Conservation (phyloP, 1,284 basidiomycete genomes). For the Ustilago xerochloae region DNA sequence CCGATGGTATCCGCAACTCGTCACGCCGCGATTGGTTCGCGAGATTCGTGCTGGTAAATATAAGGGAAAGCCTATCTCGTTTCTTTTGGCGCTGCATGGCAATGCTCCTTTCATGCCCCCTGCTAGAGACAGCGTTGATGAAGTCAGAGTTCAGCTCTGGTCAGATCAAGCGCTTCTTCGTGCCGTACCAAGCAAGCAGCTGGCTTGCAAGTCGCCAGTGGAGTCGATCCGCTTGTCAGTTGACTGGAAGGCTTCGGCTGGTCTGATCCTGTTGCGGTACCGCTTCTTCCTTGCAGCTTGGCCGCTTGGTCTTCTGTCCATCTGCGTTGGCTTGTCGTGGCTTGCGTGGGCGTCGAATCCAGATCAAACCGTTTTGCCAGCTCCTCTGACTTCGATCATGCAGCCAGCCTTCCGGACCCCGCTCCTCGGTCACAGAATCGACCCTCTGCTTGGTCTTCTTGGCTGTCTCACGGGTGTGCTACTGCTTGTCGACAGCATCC, state of each 20-base stretch:
- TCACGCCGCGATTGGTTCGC: conserved; percentile 10
- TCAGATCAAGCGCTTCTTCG: conserved; percentile 37
- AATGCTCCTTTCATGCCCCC: conserved; percentile 62
- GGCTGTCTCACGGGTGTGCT: conserved; percentile 6
- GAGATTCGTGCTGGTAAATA: conserved; percentile 17
- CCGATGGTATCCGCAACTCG: conserved; percentile 52
- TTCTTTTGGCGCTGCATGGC: conserved; percentile 56
- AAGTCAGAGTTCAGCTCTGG: conserved; percentile 52
- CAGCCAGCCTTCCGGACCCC: conserved; percentile 24
- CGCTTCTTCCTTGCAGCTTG: conserved; percentile 53
- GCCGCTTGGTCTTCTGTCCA: conserved; percentile 49
- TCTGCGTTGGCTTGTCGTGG: conserved; percentile 38
- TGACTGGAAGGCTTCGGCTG: conserved; percentile 58
- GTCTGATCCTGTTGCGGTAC: conserved; percentile 58
- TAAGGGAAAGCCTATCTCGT: conserved; percentile 16
- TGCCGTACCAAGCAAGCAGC: not conserved
- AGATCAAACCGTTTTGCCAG: conserved; percentile 7
- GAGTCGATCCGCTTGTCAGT: conserved; percentile 40
- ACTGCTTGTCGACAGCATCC: conserved; percentile 18
- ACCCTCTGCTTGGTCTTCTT: conserved; percentile 26
- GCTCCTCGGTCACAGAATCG: conserved; percentile 10
- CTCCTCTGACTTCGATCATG: conserved; percentile 26
- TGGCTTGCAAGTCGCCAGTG: conserved; percentile 33
- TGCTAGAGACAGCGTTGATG: conserved; percentile 26
- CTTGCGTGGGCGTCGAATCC: conserved; percentile 24